Evolutionary conservation across 83 land plant species (phyloP).

Genomic region (Isoetes engelmannii): DNA sequence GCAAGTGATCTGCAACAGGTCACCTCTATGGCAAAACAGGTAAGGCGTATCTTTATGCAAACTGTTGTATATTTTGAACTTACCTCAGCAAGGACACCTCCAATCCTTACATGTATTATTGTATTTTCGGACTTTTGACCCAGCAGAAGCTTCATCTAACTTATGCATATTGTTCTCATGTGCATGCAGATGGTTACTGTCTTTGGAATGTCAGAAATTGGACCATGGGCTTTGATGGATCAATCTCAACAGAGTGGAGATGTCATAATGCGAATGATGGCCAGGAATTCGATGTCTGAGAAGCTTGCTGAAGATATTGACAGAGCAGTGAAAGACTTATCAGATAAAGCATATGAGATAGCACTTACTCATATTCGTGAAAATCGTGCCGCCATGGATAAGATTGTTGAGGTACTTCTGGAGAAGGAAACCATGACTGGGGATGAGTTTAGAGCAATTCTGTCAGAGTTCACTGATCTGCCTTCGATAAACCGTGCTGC

Average conservation of each 20-base stretch:
- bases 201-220: constrained; percentile 98
- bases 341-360: constrained; percentile 79
- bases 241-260: constrained; percentile 74
- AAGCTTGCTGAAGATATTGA: constrained; percentile 95
- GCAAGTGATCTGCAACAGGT: constrained; percentile 94
- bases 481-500: constrained; percentile 74
- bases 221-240: constrained; percentile 98
- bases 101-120: no score
- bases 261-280: constrained; percentile 99
- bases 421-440: constrained; percentile 94
- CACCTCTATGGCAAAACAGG: constrained; percentile 92
- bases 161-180: constrained; percentile 1
- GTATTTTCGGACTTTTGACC: no score
- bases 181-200: constrained; percentile 83
- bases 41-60: constrained; percentile 1
- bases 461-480: constrained; percentile 80
- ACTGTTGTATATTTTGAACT: no score
- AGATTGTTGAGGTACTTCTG: constrained; percentile 86
- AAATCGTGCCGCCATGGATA: constrained; percentile 96
- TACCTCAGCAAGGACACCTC: no score
- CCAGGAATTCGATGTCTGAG: constrained; percentile 92
- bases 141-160: neutral
- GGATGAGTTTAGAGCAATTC: constrained; percentile 86
- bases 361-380: constrained; percentile 76
- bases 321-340: constrained; percentile 67